Percentiles rank a stretch among this genome's conserved stretches.
These are phyloP conservation scores for Backusella morwellensis DNA, from an alignment of 192 early-diverging fungal genomes.

Conservation along the genomic window DNA sequence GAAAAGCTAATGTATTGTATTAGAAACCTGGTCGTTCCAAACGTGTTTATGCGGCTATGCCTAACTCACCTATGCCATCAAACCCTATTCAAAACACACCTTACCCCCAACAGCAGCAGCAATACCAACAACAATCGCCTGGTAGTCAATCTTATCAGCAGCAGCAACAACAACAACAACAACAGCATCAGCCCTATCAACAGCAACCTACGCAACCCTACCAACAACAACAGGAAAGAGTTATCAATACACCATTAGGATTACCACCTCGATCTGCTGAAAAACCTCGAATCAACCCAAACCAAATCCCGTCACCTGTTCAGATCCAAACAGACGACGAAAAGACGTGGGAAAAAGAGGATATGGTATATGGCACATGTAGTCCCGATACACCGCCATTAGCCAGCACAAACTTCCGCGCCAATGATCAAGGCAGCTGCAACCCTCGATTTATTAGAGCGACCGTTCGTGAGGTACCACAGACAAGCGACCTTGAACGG, in stretches of 20 bases:
- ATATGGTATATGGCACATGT: constrained; percentile 62
- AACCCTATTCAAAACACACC: not conserved
- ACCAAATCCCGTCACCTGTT: constrained; percentile 90
- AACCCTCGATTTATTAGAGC: constrained; percentile 90
- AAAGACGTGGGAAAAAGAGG: constrained; percentile 21
- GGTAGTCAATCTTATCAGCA: not conserved
- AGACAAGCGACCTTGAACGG: constrained; percentile 76
- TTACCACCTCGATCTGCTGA: constrained; percentile 28
- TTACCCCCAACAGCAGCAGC: constrained; percentile 21
- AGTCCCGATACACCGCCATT: constrained; percentile 72
- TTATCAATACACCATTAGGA: constrained; percentile 35
- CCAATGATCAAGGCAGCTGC: constrained; percentile 90
- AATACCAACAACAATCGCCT: not conserved
- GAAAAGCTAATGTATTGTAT: not conserved
- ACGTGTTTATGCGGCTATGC: constrained; percentile 17
- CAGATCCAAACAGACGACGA: constrained; percentile 70
- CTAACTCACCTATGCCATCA: not conserved
- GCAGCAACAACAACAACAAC: constrained; percentile 10
- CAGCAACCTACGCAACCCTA: constrained; percentile 18
- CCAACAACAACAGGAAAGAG: constrained; percentile 29
- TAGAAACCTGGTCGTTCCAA: constrained; percentile 19
- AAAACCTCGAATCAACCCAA: constrained; percentile 84
- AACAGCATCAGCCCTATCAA: constrained; percentile 5
- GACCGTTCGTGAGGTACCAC: constrained; percentile 86
- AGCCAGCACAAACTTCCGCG: constrained; percentile 74